Conservation (phyloP, 805 yeast genomes). For the fission yeast (Schizosaccharomyces pombe) region DNA sequence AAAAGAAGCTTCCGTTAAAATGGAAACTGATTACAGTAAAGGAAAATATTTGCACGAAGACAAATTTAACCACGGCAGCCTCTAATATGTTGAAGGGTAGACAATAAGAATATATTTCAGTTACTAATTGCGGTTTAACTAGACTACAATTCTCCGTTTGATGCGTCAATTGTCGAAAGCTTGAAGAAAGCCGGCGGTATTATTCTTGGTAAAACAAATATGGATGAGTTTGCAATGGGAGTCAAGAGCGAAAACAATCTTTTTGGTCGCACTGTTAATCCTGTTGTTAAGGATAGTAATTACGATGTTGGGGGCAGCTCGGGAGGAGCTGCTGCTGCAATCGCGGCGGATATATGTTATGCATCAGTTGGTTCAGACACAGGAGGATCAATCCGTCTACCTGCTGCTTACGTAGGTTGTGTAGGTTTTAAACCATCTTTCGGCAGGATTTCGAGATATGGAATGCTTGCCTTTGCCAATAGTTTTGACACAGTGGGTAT, state of each 20-base stretch:
- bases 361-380: constrained; percentile 68
- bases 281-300: constrained; percentile 20
- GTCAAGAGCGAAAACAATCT: background rate
- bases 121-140: background rate
- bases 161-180: constrained; percentile 44
- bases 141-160: constrained; percentile 49
- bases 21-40: constrained; percentile 32
- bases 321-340: constrained; percentile 90
- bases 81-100: constrained; percentile 29
- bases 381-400: constrained; percentile 86
- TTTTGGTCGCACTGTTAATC: constrained; percentile 13
- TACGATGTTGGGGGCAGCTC: constrained; percentile 70
- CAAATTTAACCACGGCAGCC: constrained; percentile 54
- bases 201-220: constrained; percentile 55
- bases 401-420: constrained; percentile 68
- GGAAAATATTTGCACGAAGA: constrained; percentile 54
- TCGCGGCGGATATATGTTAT: constrained; percentile 44
- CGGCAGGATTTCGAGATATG: constrained; percentile 80
- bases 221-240: constrained; percentile 99
- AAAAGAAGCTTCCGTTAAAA: constrained; percentile 9
- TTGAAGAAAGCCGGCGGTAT: constrained; percentile 30
- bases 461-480: constrained; percentile 82
- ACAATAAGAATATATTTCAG: background rate
- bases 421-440: constrained; percentile 84
- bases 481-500: constrained; percentile 87